Evolutionary conservation across 73 alveolate species (phyloP), one percentile per base, ranked within the genome.

Genomic region (Paramecium biaurelia): DNA sequence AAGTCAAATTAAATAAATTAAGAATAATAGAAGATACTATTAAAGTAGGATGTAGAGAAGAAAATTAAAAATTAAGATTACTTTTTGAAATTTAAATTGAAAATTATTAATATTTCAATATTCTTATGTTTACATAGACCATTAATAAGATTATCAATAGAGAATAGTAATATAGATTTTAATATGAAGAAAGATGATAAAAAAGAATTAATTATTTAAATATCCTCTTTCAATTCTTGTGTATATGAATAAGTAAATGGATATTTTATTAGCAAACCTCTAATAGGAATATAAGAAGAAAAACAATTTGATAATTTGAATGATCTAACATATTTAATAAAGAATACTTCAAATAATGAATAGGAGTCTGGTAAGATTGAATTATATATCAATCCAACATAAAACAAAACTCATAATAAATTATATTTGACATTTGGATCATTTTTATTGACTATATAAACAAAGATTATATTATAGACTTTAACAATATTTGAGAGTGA

Each of bases 201-300:
- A 63, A 63, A 63, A 11, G 84, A 63, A 30, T 63, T 63, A n/a
- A 6, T 30, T 2, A 14, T 63, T 14, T 30, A 63, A 7, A 63
- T 63, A 63, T 63, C 84, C 0, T 63, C 84, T 2, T 63, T 63
- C 12, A 63, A 63, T 63, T 26, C 84, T 14, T 63, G 84, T 63
- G 84, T 63, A 9, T 63, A 63, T 63, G 84, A 63, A 63, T 63
- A 63, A 63, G 26, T 63, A 1, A 63, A 63, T 63, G 84, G 84
- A 63, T 63, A 63, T 63, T 63, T 30, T 63, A 11, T 63, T 12
- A 63, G 84, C 26, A 63, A 63, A 10, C 84, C 84, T 30, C 12
- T 63, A 26, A 63, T 63, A 30, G 84, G 84, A 63, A 32, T 63
- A 63, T 1, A 63, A 10, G 45, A 63, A n/a, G 84, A 63, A 18